These are phyloP conservation scores for Syzygium syzygioides DNA, from an alignment of 441 rosid genomes.

Conservation along the genomic window DNA sequence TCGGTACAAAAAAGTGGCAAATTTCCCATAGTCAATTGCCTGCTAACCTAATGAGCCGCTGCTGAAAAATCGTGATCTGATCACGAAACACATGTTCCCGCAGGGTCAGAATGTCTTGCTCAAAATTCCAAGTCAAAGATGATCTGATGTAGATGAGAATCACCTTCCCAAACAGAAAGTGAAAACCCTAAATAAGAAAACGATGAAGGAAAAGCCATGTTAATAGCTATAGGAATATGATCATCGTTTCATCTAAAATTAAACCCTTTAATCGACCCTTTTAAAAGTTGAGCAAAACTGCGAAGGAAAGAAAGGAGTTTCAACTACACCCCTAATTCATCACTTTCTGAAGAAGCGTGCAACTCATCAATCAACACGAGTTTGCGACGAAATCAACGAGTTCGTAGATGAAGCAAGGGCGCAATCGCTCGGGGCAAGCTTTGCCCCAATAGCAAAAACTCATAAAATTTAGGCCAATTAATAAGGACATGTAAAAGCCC, in stretches of 20 bases:
- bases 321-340: neutral
- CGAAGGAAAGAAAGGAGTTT: neutral
- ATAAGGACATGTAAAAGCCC: neutral
- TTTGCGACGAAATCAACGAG: neutral
- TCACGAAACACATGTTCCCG: neutral
- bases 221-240: neutral
- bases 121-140: neutral
- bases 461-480: neutral
- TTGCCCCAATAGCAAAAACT: neutral
- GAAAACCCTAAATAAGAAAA: neutral
- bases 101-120: neutral
- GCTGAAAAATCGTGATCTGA: slow-evolving; percentile 1
- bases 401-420: neutral
- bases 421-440: neutral
- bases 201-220: neutral
- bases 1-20: slow-evolving; percentile 24
- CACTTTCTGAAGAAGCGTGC: neutral
- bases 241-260: neutral
- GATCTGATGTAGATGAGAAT: neutral
- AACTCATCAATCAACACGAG: neutral
- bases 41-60: slow-evolving; percentile 10
- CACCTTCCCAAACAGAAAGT: slow-evolving; percentile 8
- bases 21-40: slow-evolving; percentile 9
- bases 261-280: neutral
- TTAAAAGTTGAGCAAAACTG: too few species aligned